A percentile compares a stretch with the other conserved stretches of the same genome.
phyloP scores from a whole-genome alignment of 306 rosid genomes.

The Gastrolobium bilobum region DNA sequence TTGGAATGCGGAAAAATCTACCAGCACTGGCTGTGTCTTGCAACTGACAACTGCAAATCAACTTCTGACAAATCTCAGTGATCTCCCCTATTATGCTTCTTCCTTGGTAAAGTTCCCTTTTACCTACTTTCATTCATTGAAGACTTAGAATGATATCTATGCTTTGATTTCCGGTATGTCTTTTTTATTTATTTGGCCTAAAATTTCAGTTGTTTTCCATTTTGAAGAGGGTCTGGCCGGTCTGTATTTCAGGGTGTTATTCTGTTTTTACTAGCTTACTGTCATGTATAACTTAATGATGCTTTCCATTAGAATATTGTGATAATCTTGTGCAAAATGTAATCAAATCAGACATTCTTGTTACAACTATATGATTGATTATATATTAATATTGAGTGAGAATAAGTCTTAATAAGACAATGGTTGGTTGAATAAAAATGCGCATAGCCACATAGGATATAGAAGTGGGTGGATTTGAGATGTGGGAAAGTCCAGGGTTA shows the following conservation, averaged over 20 bases:
- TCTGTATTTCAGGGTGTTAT: neutral
- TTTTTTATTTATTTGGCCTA: neutral
- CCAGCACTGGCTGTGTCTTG: slow-evolving; percentile 72
- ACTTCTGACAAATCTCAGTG: slow-evolving; percentile 66
- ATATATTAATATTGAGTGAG: neutral
- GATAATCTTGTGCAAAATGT: neutral
- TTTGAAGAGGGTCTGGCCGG: neutral
- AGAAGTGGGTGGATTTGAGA: neutral
- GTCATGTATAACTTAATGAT: neutral
- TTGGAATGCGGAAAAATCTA: slow-evolving; percentile 70
- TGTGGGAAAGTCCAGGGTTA: neutral
- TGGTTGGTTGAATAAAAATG: neutral
- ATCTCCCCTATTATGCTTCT: slow-evolving; percentile 69
- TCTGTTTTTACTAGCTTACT: neutral
- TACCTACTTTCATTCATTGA: neutral
- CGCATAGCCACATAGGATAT: neutral
- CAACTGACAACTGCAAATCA: slow-evolving; percentile 71
- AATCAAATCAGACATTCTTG: neutral
- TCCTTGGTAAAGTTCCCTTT: slow-evolving; percentile 60
- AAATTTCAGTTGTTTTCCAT: slow-evolving; percentile 2
- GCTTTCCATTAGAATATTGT: neutral
- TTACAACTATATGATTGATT: neutral
- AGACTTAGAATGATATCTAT: neutral
- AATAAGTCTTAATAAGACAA: slow-evolving; percentile 2
- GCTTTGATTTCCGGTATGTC: neutral